Evolutionary conservation across 768 basidiomycete genomes (phyloP), one percentile per base, ranked within the genome.

Genomic region (Suillus brevipes): DNA sequence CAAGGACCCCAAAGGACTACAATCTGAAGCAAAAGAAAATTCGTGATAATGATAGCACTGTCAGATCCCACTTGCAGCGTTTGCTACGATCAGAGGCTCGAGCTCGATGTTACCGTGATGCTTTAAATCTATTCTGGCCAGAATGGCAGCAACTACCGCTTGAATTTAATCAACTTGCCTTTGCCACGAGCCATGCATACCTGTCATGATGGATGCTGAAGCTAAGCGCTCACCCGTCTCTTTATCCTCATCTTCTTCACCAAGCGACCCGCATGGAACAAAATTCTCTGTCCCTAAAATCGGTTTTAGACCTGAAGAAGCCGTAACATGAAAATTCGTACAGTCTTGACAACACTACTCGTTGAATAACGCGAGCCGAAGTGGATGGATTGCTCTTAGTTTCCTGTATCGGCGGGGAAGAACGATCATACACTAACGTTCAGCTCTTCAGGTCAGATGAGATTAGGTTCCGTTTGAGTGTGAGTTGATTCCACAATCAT

Each of bases 331-430:
- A 12, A 7, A 13, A 56, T 52, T 25, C 20, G 59, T 40, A 28
- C 47, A 38, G 42, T 37, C 7, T 40, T 25, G 45, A 53, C 16
- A 14, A 63, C n/a, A n/a, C 42, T 49, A 25, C 23, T 58, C 70
- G 43, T 73, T 67, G 45, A 87, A 74, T 1, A 66, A 68, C 6
- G 55, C 47, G 8, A 74, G 66, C 16, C 73, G 61, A 61, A 84
- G 71, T 10, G 66, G 65, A 37, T 81, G 77, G 23, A 88, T 84
- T 31, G 70, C 72, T 69, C 85, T 84, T n/a, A 91, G 75, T 63
- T 76, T 79, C 66, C 88, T 79, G 75, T 84, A 84, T 12, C 73
- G 65, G 61, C 85, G 83, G 12, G 84, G 82, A 28, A 77, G 79
- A 61, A 45, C 18, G 50, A 52, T 28, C 25, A 52, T 28, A 16